These are phyloP conservation scores for Arthrinium puccinioides DNA, from an alignment of 2,329 filamentous ascomycete genomes.

Conservation along the genomic window DNA sequence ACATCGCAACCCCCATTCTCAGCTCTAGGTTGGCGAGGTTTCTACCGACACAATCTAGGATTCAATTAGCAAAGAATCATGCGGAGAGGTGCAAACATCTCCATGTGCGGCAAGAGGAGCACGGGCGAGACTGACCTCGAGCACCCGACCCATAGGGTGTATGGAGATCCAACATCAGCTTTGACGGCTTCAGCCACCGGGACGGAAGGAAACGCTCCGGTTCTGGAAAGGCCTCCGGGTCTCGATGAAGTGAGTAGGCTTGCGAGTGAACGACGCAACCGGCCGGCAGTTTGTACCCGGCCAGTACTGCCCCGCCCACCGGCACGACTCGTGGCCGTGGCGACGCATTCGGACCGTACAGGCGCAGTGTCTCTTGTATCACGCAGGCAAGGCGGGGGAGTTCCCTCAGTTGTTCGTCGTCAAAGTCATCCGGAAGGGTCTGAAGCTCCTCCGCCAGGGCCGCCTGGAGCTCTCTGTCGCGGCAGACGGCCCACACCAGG, in stretches of 20 bases:
- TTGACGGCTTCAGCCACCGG: conserved; percentile 15
- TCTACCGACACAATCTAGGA: conserved; percentile 41
- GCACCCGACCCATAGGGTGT: conserved; percentile 22
- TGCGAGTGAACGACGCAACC: conserved; percentile 27
- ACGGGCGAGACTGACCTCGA: conserved; percentile 18
- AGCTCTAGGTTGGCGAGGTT: conserved; percentile 49
- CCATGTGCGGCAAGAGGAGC: conserved; percentile 20
- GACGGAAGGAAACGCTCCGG: conserved; percentile 21
- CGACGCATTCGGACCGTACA: conserved; percentile 28
- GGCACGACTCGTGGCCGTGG: conserved; percentile 25
- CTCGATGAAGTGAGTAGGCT: conserved; percentile 31
- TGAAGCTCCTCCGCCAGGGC: conserved; percentile 27
- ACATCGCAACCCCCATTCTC: conserved; percentile 37
- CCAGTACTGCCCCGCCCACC: conserved; percentile 19
- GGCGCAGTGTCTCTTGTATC: conserved; percentile 36
- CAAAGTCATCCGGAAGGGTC: conserved; percentile 22
- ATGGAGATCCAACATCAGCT: conserved; percentile 16
- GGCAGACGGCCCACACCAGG: conserved; percentile 31
- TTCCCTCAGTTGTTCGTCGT: conserved; percentile 23
- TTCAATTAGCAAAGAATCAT: not conserved
- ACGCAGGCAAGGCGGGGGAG: conserved; percentile 33
- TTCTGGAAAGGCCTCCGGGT: conserved; percentile 25
- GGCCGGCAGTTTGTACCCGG: conserved; percentile 20
- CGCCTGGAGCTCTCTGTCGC: conserved; percentile 18
- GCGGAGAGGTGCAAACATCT: too few species aligned